Evolutionary conservation across 495 filamentous ascomycete species (phyloP).

Genomic region (Thermochaetoides thermophila): DNA sequence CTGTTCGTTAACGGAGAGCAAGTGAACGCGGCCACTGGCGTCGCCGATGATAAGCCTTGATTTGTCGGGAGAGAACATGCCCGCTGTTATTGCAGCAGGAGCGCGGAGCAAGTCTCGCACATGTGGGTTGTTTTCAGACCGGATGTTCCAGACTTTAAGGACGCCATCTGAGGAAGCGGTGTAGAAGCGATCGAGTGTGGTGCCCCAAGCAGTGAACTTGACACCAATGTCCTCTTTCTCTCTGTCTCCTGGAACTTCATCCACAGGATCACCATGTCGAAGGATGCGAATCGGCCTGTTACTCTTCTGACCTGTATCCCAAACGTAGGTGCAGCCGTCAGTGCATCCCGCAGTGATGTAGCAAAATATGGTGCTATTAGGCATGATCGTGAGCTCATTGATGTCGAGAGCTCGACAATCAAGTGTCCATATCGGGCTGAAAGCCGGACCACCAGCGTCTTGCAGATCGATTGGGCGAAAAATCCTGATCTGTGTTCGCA

Average conservation of each 20-base stretch:
- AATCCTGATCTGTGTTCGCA: constrained; percentile 35
- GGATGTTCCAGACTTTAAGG: constrained; percentile 75
- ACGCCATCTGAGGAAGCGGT: constrained; percentile 85
- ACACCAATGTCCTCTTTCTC: constrained; percentile 70
- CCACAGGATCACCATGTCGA: constrained; percentile 51
- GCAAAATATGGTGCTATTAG: constrained; percentile 27
- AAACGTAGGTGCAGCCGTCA: constrained; percentile 67
- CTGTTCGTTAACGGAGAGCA: constrained; percentile 39
- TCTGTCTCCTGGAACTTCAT: constrained; percentile 41
- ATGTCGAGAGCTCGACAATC: constrained; percentile 76
- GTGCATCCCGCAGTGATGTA: constrained; percentile 78
- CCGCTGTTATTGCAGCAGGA: constrained; percentile 42
- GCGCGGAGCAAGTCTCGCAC: constrained; percentile 43
- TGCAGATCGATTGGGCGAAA: constrained; percentile 19
- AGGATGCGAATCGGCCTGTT: constrained; percentile 49
- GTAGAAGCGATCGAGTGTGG: constrained; percentile 53
- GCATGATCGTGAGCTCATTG: constrained; percentile 61
- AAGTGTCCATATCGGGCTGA: constrained; percentile 26
- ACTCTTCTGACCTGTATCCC: constrained; percentile 54
- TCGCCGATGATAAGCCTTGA: constrained; percentile 62
- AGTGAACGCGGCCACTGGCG: constrained; percentile 54
- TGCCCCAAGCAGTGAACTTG: constrained; percentile 67
- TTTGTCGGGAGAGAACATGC: constrained; percentile 59
- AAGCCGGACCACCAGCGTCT: constrained; percentile 19
- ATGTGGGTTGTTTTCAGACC: constrained; percentile 35